phyloP scores from a whole-genome alignment of 176 grass and related monocot species.

The Eremochloa ophiuroides region DNA sequence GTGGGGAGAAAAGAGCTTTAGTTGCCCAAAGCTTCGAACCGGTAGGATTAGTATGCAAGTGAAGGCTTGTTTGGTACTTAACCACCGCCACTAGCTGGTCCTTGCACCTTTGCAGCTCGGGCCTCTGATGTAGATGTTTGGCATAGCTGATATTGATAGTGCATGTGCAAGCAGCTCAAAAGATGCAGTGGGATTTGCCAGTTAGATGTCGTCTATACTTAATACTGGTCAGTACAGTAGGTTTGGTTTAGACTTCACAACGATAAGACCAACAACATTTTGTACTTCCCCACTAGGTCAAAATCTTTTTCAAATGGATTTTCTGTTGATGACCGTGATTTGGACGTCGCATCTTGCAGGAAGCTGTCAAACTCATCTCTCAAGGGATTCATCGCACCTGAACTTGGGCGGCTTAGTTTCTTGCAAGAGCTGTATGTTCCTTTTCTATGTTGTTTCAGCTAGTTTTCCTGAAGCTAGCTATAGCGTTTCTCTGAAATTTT shows the following conservation, averaged over 20 bases:
- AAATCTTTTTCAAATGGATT: constrained; percentile 1
- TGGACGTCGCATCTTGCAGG: constrained; percentile 36
- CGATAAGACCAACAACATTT: background rate
- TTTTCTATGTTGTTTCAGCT: background rate
- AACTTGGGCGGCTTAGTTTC: constrained; percentile 56
- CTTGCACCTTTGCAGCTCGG: background rate
- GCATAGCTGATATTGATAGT: background rate
- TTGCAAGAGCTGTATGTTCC: constrained; percentile 79
- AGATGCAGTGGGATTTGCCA: constrained; percentile 17
- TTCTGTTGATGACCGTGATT: background rate
- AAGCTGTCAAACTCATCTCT: constrained; percentile 72
- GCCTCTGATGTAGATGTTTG: constrained; percentile 32
- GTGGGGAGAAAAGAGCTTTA: background rate
- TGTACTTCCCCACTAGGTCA: background rate
- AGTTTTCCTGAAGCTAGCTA: background rate
- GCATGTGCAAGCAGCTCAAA: constrained; percentile 21
- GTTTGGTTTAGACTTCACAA: constrained; percentile 7
- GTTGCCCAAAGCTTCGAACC: background rate
- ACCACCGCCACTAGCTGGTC: background rate
- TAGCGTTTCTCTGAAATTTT: constrained; percentile 13
- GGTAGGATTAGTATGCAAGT: background rate
- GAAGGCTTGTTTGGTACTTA: constrained; percentile 16
- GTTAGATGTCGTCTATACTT: constrained; percentile 1
- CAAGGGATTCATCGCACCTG: constrained; percentile 79
- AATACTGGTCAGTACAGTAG: constrained; percentile 25